Conservation (phyloP, 2,329 filamentous ascomycete genomes). For the Microcyclospora pomicola region DNA sequence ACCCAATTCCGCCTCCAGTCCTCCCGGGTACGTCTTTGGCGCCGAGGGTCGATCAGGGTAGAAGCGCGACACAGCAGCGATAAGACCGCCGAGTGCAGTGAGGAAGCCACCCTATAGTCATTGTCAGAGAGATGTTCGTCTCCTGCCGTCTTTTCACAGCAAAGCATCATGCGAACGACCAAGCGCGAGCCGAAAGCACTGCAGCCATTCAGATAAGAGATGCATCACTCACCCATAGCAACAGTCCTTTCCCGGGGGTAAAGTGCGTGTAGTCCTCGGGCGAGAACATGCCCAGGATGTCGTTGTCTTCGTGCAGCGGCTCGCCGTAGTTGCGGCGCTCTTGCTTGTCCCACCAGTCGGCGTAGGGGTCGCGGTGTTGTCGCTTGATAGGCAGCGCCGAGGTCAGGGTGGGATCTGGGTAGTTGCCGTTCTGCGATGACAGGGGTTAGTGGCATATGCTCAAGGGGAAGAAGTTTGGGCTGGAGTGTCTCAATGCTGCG, state of each 20-base stretch:
- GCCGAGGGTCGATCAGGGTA: constrained; percentile 33
- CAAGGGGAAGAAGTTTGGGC: constrained; percentile 1
- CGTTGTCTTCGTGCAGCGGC: constrained; percentile 91
- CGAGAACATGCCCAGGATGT: constrained; percentile 79
- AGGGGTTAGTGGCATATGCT: background rate
- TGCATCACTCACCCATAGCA: constrained; percentile 50
- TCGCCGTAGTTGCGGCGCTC: constrained; percentile 95
- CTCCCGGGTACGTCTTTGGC: constrained; percentile 33
- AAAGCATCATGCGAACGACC: background rate
- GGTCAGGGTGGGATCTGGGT: constrained; percentile 54
- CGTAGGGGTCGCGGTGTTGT: constrained; percentile 84
- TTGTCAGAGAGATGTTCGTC: background rate
- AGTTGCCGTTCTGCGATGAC: constrained; percentile 62
- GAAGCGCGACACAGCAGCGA: constrained; percentile 24
- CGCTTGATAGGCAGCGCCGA: constrained; percentile 54
- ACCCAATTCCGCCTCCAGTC: constrained; percentile 35
- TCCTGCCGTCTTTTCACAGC: background rate
- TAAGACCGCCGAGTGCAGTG: constrained; percentile 27
- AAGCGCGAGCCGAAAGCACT: background rate
- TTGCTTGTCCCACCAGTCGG: constrained; percentile 77
- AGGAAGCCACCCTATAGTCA: constrained; percentile 27
- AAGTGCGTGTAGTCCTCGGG: constrained; percentile 81
- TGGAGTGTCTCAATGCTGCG: background rate
- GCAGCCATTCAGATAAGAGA: background rate
- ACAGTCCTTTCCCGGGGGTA: constrained; percentile 37